These are phyloP conservation scores for Crepidotus variabilis DNA, from an alignment of 768 basidiomycete species.

Conservation along the genomic window DNA sequence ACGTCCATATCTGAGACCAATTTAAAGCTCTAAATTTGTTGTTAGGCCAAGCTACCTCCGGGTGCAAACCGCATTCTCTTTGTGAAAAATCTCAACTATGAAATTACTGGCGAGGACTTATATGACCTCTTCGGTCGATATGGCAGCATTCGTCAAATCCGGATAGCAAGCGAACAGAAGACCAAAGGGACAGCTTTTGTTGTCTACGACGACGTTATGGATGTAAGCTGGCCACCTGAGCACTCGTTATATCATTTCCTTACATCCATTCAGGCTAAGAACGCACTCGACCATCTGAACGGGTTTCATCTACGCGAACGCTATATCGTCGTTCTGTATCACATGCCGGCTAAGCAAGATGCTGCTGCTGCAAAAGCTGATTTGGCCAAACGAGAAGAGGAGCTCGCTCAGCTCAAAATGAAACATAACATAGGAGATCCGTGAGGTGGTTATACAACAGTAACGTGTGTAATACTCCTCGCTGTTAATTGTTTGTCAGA, in stretches of 20 bases:
- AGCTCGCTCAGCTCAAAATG: conserved; percentile 81
- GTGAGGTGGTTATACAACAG: conserved; percentile 28
- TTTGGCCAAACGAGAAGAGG: conserved; percentile 86
- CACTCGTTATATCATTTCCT: conserved; percentile 10
- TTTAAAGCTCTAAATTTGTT: conserved; percentile 4
- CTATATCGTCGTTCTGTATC: conserved; percentile 96
- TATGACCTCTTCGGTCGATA: conserved; percentile 98
- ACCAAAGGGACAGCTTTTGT: conserved; percentile 96
- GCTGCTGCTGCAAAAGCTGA: conserved; percentile 93
- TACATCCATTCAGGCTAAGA: conserved; percentile 68
- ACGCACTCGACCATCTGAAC: conserved; percentile 93
- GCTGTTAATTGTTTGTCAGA: conserved; percentile 3
- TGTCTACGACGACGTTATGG: conserved; percentile 95
- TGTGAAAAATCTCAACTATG: conserved; percentile 91
- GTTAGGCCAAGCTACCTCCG: conserved; percentile 81
- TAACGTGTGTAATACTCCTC: not conserved
- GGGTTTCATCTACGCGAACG: conserved; percentile 98
- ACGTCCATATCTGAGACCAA: conserved; percentile 17
- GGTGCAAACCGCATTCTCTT: conserved; percentile 91
- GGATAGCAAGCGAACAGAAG: conserved; percentile 89
- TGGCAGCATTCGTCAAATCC: conserved; percentile 92
- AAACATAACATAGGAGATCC: conserved; percentile 82
- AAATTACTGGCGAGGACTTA: conserved; percentile 88
- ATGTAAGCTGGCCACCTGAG: conserved; percentile 46
- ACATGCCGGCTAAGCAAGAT: conserved; percentile 97